A percentile compares a stretch with the other conserved stretches of the same genome.
These are phyloP conservation scores for Viola pubescens DNA, from an alignment of 441 rosid species.

Conservation along the genomic window DNA sequence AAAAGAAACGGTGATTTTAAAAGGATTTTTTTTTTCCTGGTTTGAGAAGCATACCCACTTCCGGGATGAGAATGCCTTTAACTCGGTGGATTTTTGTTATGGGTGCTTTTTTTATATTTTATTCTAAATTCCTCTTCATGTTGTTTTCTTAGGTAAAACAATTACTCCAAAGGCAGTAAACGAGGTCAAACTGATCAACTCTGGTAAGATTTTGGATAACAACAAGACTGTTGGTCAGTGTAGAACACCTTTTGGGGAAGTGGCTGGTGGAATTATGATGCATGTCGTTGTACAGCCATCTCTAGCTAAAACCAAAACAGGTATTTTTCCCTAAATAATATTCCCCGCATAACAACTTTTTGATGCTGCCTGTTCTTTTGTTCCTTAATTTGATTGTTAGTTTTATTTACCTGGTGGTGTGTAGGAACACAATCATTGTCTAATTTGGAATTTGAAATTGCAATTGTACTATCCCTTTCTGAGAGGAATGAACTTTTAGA, in stretches of 20 bases:
- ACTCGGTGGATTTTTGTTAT: not conserved
- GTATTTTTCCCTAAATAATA: slow-evolving; percentile 22
- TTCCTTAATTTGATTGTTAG: slow-evolving; percentile 2
- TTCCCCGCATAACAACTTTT: not conserved
- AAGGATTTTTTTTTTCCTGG: not conserved
- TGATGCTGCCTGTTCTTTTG: not conserved
- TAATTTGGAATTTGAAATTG: not conserved
- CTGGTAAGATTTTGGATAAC: slow-evolving; percentile 83
- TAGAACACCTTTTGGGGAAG: slow-evolving; percentile 62
- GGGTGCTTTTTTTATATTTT: slow-evolving; percentile 3
- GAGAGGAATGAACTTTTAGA: too few species aligned
- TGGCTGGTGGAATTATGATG: slow-evolving; percentile 47
- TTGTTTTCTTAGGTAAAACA: slow-evolving; percentile 51
- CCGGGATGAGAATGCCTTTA: slow-evolving; percentile 4
- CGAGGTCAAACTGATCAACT: slow-evolving; percentile 79
- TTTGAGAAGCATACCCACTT: not conserved
- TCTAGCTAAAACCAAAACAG: slow-evolving; percentile 57
- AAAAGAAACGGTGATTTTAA: not conserved
- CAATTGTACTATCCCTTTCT: not conserved
- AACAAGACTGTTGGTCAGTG: slow-evolving; percentile 79
- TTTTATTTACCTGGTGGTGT: not conserved
- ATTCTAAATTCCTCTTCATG: slow-evolving; percentile 1
- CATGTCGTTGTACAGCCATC: slow-evolving; percentile 90
- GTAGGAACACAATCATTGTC: not conserved
- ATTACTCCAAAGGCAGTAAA: slow-evolving; percentile 61